Conservation (phyloP, 2,329 filamentous ascomycete species). For the Whalleya microplaca region DNA sequence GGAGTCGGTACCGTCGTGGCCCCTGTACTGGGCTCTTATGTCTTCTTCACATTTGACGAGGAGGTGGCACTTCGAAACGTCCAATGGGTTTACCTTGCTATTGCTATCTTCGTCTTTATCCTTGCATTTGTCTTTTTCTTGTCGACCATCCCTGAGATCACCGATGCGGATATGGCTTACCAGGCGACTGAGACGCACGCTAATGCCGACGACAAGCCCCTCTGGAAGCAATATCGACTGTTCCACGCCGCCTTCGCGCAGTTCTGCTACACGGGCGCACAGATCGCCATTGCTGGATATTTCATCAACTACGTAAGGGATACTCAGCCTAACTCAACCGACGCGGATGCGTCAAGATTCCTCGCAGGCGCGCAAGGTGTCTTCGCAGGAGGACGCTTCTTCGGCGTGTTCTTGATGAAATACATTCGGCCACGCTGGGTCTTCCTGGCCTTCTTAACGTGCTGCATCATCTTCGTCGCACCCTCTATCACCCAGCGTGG, state of each 20-base stretch:
- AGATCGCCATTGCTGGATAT: slow-evolving; percentile 67
- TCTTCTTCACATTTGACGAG: slow-evolving; percentile 69
- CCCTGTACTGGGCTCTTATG: slow-evolving; percentile 72
- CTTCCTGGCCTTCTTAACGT: slow-evolving; percentile 67
- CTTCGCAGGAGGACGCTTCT: slow-evolving; percentile 74
- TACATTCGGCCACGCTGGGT: slow-evolving; percentile 68
- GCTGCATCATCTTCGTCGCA: slow-evolving; percentile 65
- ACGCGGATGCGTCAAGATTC: slow-evolving; percentile 63
- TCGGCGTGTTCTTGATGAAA: slow-evolving; percentile 68
- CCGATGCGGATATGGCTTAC: slow-evolving; percentile 66
- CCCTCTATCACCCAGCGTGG: slow-evolving; percentile 51
- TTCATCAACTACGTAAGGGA: slow-evolving; percentile 76
- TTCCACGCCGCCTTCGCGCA: slow-evolving; percentile 78
- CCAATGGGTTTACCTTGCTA: slow-evolving; percentile 77
- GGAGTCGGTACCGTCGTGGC: slow-evolving; percentile 75
- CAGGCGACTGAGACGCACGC: slow-evolving; percentile 59
- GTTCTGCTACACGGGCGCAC: slow-evolving; percentile 78
- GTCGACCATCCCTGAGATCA: slow-evolving; percentile 72
- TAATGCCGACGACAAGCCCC: slow-evolving; percentile 61
- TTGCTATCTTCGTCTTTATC: slow-evolving; percentile 71
- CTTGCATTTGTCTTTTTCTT: slow-evolving; percentile 70
- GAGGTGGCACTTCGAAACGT: slow-evolving; percentile 65
- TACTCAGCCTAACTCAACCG: slow-evolving; percentile 55
- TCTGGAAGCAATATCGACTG: slow-evolving; percentile 72
- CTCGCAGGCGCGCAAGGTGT: slow-evolving; percentile 75